Base-by-base conservation (phyloP, 441 rosid genomes). In the Cnidoscolus chayamansa region DNA sequence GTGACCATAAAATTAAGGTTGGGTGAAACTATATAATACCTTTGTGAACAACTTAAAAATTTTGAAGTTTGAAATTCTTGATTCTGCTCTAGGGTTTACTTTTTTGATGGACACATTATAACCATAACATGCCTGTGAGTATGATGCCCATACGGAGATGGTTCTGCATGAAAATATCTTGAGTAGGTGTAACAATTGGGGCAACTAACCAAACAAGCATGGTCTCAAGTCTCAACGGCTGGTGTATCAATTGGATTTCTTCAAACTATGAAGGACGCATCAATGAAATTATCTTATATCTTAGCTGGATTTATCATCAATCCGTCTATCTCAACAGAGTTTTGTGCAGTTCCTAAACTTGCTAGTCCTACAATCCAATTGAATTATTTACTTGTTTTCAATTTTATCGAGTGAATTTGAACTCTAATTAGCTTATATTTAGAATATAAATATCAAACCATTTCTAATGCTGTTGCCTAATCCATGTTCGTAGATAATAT, bases 341-440 rank as follows among this genome's bases (percentile, higher is more conserved):
- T 58, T 58, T 30, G 19, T 66, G 20, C 43, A 49, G 40, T 30
- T 66, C 56, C 37, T 31, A 65, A 20, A 65, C 68, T 12, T 65
- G 10, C 68, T 47, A 10, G 17, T 0, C 17, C 10, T 5, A 48
- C 48, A 7, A 13, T 35, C 54, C 17, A 19, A 2, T 65, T 65
- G 8, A 47, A 3, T 47, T 8, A 13, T 25, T 11, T 59, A 25
- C 63, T 40, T 40, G 7, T 40, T 40, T 35, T 40, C 45, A 40
- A 40, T 40, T 40, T 40, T 5, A 4, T 4, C 6, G 45, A 40
- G 45, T 40, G 45, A 40, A 40, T 40, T 40, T 40, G 7, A 40
- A 40, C 37, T 40, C 7, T 5, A 40, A 7, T 7, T 40, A 0
- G 45, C 45, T 40, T 7, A 40, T 40, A 3, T 40, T 40, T 40